phyloP scores from a whole-genome alignment of 2,329 filamentous ascomycete species.

The Trichophyton rubrum region DNA sequence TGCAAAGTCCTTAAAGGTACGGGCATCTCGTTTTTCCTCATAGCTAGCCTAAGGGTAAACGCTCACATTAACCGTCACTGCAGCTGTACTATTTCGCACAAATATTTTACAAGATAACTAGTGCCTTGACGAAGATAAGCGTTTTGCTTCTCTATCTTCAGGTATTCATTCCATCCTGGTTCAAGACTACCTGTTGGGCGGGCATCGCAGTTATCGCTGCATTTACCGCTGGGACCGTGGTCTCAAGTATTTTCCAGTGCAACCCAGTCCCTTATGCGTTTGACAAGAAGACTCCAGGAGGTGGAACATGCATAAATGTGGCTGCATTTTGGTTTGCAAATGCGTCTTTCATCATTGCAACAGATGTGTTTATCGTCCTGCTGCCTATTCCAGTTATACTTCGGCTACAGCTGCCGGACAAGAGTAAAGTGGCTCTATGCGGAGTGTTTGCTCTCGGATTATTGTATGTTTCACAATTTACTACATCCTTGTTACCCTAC shows the following conservation, averaged over 20 bases:
- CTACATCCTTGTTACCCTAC: constrained; percentile 3
- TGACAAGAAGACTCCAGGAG: constrained; percentile 10
- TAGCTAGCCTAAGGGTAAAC: neutral
- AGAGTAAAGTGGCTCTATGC: constrained; percentile 40
- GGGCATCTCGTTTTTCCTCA: neutral
- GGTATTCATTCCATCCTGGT: constrained; percentile 16
- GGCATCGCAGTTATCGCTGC: constrained; percentile 14
- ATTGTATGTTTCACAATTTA: constrained; percentile 21
- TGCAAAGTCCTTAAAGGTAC: constrained; percentile 13
- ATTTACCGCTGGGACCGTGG: constrained; percentile 15
- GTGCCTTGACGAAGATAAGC: constrained; percentile 18
- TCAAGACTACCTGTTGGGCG: constrained; percentile 13
- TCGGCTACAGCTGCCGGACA: constrained; percentile 21
- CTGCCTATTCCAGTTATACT: constrained; percentile 25
- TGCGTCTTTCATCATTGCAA: constrained; percentile 28
- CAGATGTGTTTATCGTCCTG: constrained; percentile 26
- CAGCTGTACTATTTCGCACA: constrained; percentile 17
- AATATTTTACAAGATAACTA: constrained; percentile 18
- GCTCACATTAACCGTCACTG: neutral
- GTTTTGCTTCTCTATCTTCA: constrained; percentile 17
- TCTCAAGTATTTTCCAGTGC: constrained; percentile 18
- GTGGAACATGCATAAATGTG: constrained; percentile 36
- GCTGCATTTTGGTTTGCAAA: constrained; percentile 41
- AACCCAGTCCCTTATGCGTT: constrained; percentile 15
- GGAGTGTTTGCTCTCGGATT: constrained; percentile 16